Evolutionary conservation across 257 asterid species (phyloP).

Genomic region (Solanum paucissectum): DNA sequence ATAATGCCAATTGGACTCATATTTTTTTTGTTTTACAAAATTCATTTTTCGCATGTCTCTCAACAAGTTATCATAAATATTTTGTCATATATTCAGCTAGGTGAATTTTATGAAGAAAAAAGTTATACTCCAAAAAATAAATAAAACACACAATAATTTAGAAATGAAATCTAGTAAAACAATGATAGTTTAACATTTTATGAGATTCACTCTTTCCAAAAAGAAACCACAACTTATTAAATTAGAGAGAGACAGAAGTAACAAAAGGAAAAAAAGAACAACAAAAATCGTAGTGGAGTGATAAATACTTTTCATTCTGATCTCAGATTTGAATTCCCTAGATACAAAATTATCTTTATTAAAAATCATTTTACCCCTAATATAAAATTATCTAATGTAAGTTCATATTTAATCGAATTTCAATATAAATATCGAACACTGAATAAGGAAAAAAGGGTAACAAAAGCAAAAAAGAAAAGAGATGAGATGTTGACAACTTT

Average conservation of each 20-base stretch:
- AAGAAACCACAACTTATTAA: background rate
- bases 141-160: background rate
- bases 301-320: too few relatives aligned
- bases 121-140: background rate
- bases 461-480: background rate
- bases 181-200: background rate
- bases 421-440: rapidly evolving
- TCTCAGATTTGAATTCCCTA: rapidly evolving
- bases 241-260: background rate
- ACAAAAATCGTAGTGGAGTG: too few relatives aligned
- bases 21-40: too few relatives aligned
- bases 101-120: background rate
- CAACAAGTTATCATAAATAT: background rate
- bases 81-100: background rate
- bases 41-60: background rate
- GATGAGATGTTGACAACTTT: background rate
- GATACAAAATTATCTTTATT: rapidly evolving
- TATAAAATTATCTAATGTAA: too few relatives aligned
- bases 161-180: background rate
- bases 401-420: rapidly evolving
- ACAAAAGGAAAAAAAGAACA: background rate
- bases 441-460: background rate
- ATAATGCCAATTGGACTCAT: background rate
- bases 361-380: too few relatives aligned
- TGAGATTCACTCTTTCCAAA: background rate